These are phyloP conservation scores for Ascochyta pisi DNA, from an alignment of 2,329 filamentous ascomycete genomes.

Conservation along the genomic window DNA sequence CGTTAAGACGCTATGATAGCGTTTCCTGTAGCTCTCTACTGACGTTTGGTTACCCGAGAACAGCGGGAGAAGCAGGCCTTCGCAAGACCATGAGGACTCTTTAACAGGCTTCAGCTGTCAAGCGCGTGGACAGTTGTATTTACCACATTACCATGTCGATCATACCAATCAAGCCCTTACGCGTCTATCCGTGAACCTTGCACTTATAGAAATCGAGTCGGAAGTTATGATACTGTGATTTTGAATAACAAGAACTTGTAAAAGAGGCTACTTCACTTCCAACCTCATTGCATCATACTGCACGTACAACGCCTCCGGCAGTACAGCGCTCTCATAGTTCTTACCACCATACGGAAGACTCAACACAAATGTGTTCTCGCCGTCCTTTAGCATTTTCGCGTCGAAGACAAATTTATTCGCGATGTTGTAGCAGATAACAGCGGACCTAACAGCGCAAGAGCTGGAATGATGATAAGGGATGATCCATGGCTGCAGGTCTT, in stretches of 20 bases:
- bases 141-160: too few relatives aligned
- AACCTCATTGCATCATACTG: slow-evolving; percentile 71
- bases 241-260: too few relatives aligned
- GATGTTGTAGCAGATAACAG: slow-evolving; percentile 67
- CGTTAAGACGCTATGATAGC: background rate
- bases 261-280: slow-evolving; percentile 55
- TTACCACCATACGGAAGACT: slow-evolving; percentile 67
- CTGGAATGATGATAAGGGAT: slow-evolving; percentile 66
- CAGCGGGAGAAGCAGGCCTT: too few relatives aligned
- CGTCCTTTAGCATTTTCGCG: slow-evolving; percentile 55
- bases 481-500: slow-evolving; percentile 59
- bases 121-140: too few relatives aligned
- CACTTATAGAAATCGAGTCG: too few relatives aligned
- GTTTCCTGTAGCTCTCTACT: too few relatives aligned
- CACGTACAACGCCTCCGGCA: slow-evolving; percentile 62
- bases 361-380: slow-evolving; percentile 63
- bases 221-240: too few relatives aligned
- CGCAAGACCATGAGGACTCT: too few relatives aligned
- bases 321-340: slow-evolving; percentile 63
- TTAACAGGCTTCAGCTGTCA: too few relatives aligned
- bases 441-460: slow-evolving; percentile 67
- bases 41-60: too few relatives aligned
- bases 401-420: slow-evolving; percentile 67
- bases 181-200: too few relatives aligned
- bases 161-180: too few relatives aligned